phyloP scores from a whole-genome alignment of 2,329 filamentous ascomycete genomes.

The Scedosporium aurantiacum region DNA sequence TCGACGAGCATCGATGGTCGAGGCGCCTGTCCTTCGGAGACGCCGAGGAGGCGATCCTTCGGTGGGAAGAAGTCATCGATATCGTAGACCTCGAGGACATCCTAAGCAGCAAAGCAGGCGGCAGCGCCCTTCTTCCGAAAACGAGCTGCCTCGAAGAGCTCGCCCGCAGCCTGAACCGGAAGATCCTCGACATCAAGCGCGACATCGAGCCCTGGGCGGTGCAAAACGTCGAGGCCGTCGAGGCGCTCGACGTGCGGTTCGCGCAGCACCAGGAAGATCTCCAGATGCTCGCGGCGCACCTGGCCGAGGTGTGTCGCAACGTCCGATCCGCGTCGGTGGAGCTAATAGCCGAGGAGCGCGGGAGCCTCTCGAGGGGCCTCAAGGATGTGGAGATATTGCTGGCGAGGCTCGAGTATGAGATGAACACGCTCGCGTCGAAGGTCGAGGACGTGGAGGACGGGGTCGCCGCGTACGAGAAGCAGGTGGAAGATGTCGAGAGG shows the following conservation, averaged over 20 bases:
- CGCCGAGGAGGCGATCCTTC: slow-evolving; percentile 62
- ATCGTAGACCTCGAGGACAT: slow-evolving; percentile 19
- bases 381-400: slow-evolving; percentile 71
- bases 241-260: slow-evolving; percentile 49
- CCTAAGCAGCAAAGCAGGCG: neutral
- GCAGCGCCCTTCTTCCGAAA: neutral
- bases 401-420: slow-evolving; percentile 86
- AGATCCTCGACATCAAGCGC: slow-evolving; percentile 39
- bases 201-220: slow-evolving; percentile 51
- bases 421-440: slow-evolving; percentile 65
- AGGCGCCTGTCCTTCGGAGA: slow-evolving; percentile 65
- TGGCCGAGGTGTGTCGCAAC: slow-evolving; percentile 57
- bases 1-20: slow-evolving; percentile 54
- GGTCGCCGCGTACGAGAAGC: slow-evolving; percentile 65
- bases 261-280: slow-evolving; percentile 54
- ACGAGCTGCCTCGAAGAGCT: slow-evolving; percentile 23
- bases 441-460: slow-evolving; percentile 82
- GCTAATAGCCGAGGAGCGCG: slow-evolving; percentile 57
- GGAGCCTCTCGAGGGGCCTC: slow-evolving; percentile 56
- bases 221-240: slow-evolving; percentile 43
- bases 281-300: slow-evolving; percentile 55
- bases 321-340: slow-evolving; percentile 58
- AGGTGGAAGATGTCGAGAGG: slow-evolving; percentile 61
- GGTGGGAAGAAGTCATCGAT: slow-evolving; percentile 47
- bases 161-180: slow-evolving; percentile 42